phyloP scores from a whole-genome alignment of 2,329 filamentous ascomycete genomes.

The Ambrosiella xylebori region DNA sequence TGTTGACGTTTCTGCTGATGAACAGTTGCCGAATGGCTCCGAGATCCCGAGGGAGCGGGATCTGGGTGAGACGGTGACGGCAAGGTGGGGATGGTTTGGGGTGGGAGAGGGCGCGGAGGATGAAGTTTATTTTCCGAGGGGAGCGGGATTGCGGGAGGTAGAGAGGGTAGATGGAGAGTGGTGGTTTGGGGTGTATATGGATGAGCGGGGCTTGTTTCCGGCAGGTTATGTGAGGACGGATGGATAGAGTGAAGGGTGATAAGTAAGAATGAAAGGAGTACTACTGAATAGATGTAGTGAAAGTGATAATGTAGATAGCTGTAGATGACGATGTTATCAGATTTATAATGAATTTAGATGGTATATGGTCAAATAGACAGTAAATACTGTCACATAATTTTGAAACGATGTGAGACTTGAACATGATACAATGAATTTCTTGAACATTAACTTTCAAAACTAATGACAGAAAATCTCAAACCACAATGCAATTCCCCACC shows the following conservation, averaged over 20 bases:
- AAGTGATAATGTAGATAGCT: background rate
- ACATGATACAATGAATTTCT: background rate
- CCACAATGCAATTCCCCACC: background rate
- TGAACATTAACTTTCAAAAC: background rate
- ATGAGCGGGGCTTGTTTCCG: conserved; percentile 62
- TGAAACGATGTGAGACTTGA: no score
- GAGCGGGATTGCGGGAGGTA: conserved; percentile 66
- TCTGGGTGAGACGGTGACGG: conserved; percentile 29
- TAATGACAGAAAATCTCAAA: background rate
- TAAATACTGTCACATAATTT: no score
- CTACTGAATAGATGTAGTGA: background rate
- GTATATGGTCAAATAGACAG: no score
- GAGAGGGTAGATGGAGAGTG: conserved; percentile 84
- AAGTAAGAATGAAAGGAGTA: background rate
- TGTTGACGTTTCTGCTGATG: conserved; percentile 18
- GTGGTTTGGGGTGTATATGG: conserved; percentile 77
- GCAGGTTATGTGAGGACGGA: conserved; percentile 49
- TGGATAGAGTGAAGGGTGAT: background rate
- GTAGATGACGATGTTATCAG: background rate
- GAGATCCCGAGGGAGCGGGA: conserved; percentile 4
- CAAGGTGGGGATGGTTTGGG: conserved; percentile 67
- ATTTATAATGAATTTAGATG: background rate
- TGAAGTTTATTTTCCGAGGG: conserved; percentile 69
- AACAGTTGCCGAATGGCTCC: background rate
- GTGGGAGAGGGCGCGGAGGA: conserved; percentile 37